Evolutionary conservation across 129 eudicot species (phyloP).

Genomic region (Chrysanthemum lavandulifolium): DNA sequence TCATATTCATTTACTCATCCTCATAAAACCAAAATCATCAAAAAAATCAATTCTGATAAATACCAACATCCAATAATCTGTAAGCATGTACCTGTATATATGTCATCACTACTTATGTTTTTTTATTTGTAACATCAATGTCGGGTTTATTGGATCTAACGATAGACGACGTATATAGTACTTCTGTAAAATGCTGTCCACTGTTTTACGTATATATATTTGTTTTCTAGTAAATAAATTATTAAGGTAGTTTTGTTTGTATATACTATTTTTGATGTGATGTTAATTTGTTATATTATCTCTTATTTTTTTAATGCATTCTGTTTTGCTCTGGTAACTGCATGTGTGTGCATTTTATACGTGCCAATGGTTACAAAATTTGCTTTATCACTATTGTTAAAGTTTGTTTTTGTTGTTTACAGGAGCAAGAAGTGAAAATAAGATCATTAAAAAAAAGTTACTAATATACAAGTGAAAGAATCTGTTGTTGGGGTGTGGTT

Average conservation of each 20-base stretch:
- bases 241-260: background rate
- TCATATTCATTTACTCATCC: background rate
- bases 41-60: background rate
- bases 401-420: constrained; percentile 13
- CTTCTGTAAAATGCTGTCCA: background rate
- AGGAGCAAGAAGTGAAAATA: too few relatives aligned
- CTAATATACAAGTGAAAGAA: too few relatives aligned
- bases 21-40: background rate
- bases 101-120: background rate
- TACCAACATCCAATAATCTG: background rate
- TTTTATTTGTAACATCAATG: background rate
- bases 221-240: constrained; percentile 19
- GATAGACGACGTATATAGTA: background rate
- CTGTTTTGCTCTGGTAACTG: background rate
- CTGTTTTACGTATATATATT: constrained; percentile 1
- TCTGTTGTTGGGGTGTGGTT: constrained; percentile 7
- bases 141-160: constrained; percentile 16
- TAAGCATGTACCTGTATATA: background rate
- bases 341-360: constrained; percentile 1
- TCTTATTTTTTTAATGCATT: constrained; percentile 15
- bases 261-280: background rate
- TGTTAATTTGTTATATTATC: constrained; percentile 12
- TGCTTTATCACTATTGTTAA: background rate
- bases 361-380: background rate
- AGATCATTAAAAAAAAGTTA: too few relatives aligned